Conservation (phyloP, 2,329 filamentous ascomycete genomes). For the Aspergillus clavatus region DNA sequence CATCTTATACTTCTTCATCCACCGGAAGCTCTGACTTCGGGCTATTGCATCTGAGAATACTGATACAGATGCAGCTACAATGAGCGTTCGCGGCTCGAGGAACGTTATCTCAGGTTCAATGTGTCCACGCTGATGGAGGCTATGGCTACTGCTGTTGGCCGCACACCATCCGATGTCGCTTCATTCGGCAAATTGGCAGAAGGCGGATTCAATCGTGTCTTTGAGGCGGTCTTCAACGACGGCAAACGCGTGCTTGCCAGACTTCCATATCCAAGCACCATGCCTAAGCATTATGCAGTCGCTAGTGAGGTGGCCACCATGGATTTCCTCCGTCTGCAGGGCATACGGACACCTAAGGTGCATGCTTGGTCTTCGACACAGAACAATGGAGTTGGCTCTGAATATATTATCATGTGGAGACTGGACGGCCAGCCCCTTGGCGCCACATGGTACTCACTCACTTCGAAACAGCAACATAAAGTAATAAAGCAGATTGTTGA, state of each 20-base stretch:
- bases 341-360: constrained; percentile 7
- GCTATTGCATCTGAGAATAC: too few species aligned
- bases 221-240: constrained; percentile 27
- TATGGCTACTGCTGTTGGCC: constrained; percentile 10
- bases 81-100: constrained; percentile 13
- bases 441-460: constrained; percentile 6
- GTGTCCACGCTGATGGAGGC: constrained; percentile 15
- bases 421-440: constrained; percentile 6
- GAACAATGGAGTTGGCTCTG: constrained; percentile 5
- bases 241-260: constrained; percentile 26
- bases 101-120: constrained; percentile 18
- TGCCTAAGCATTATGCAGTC: too few species aligned
- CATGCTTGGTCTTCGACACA: constrained; percentile 6
- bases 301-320: constrained; percentile 10
- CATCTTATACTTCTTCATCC: background rate
- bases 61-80: constrained; percentile 10
- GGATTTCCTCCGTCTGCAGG: constrained; percentile 9
- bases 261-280: constrained; percentile 27
- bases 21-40: too few species aligned
- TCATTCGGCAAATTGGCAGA: constrained; percentile 31
- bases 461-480: constrained; percentile 2
- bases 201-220: constrained; percentile 34
- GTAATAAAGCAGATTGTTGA: constrained; percentile 9
- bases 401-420: constrained; percentile 12
- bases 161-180: constrained; percentile 9